These are phyloP conservation scores for Xylariaceae sp. DNA, from an alignment of 2,329 filamentous ascomycete species.

Conservation along the genomic window DNA sequence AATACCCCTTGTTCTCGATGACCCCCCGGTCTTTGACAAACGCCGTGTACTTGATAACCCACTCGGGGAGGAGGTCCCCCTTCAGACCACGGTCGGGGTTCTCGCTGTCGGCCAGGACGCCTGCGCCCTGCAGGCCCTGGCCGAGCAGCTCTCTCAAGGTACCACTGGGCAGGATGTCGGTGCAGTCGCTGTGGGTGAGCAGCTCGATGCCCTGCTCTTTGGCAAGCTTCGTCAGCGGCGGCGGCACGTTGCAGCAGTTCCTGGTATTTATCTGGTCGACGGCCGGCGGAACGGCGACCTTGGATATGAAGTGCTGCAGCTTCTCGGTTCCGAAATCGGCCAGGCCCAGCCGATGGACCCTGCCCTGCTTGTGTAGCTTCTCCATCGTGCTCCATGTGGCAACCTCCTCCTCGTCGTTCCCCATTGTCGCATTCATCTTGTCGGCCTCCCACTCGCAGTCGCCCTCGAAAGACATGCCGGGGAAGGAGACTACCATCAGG, in stretches of 20 bases:
- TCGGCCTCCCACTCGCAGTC: slow-evolving; percentile 76
- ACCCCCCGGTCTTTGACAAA: slow-evolving; percentile 90
- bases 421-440: slow-evolving; percentile 52
- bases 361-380: slow-evolving; percentile 59
- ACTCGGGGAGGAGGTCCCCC: slow-evolving; percentile 77
- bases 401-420: slow-evolving; percentile 60
- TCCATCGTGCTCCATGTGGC: slow-evolving; percentile 68
- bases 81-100: slow-evolving; percentile 50
- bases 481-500: slow-evolving; percentile 86
- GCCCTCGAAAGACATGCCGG: slow-evolving; percentile 86
- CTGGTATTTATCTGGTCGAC: slow-evolving; percentile 96
- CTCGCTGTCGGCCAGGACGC: slow-evolving; percentile 60
- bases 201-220: slow-evolving; percentile 77
- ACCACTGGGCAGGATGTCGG: slow-evolving; percentile 78
- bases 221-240: slow-evolving; percentile 76
- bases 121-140: slow-evolving; percentile 61
- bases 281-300: slow-evolving; percentile 63
- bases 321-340: slow-evolving; percentile 87
- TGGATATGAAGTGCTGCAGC: slow-evolving; percentile 66
- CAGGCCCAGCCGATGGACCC: slow-evolving; percentile 70
- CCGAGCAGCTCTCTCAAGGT: slow-evolving; percentile 80
- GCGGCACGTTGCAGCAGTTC: slow-evolving; percentile 93
- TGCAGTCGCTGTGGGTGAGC: slow-evolving; percentile 89
- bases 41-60: slow-evolving; percentile 96
- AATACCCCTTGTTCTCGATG: slow-evolving; percentile 97